Evolutionary conservation across 2,329 filamentous ascomycete genomes (phyloP), one percentile per base, ranked within the genome.

Genomic region (Cladophialophora exuberans): DNA sequence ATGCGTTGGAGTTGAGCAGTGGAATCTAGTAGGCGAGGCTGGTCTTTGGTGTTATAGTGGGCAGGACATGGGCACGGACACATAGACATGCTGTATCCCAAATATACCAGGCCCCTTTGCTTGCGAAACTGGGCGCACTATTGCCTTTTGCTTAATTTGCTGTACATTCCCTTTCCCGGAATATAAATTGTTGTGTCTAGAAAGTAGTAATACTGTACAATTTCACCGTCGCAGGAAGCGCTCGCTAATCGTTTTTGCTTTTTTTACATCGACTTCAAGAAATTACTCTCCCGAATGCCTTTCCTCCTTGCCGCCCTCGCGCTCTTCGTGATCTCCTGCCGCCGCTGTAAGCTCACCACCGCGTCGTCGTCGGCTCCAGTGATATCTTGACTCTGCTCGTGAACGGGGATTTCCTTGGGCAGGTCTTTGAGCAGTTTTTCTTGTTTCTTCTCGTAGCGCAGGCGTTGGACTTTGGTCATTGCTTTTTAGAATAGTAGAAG

Each of bases 381-480:
- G 53, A 77, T 72, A 65, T 78, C 75, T 46, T 67, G 68, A 42
- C 73, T 68, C 56, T 77, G 73, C 62, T 78, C 73, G 47, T 77
- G 75, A 11, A 73, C 62, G 2, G 75, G 75, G n/a, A 76, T 71
- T 54, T 68, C 66, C 28, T 68, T 70, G 2, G 75, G 72, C 23
- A 73, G 61, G 22, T 66, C 64, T 22, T 69, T 69, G 25, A 68
- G 70, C 26, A 71, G 66, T 48, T 72, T 73, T 42, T 72, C 73
- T 63, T 76, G 71, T 62, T 76, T 77, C 66, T 74, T 76, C 55
- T 76, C 74, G 60, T 75, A 71, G 25, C 71, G 70, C 60, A 73
- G 73, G 35, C 74, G 72, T 68, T 75, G 71, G 63, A 76, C 76
- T 64, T 76, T 77, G 64, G 76, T 77, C 68, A 78, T 62, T 43